A percentile compares a stretch with the other conserved stretches of the same genome.
phyloP scores from a whole-genome alignment of 1,139 yeast genomes.

The Yamadazyma triangularis region DNA sequence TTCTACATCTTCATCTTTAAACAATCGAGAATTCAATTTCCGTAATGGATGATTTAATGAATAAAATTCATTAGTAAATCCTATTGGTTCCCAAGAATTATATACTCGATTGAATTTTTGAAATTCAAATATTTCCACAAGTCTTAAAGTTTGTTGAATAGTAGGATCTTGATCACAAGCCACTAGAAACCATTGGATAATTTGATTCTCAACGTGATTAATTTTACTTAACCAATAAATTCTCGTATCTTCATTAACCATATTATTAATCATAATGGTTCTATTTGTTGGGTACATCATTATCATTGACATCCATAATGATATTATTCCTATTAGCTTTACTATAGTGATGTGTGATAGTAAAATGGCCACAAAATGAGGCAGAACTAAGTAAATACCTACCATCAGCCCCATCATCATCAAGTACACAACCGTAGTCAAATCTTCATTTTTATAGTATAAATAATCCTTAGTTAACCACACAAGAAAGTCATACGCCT shows the following conservation, averaged over 20 bases:
- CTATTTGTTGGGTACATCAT: conserved; percentile 54
- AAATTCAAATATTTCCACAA: conserved; percentile 68
- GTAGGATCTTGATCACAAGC: conserved; percentile 8
- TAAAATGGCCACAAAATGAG: conserved; percentile 27
- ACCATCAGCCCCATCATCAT: conserved; percentile 20
- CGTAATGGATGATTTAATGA: conserved; percentile 32
- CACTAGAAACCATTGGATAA: conserved; percentile 8
- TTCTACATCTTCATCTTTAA: conserved; percentile 12
- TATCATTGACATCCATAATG: conserved; percentile 50
- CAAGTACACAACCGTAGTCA: conserved; percentile 53
- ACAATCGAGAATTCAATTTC: conserved; percentile 9
- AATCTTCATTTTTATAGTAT: conserved; percentile 60
- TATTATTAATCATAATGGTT: conserved; percentile 36
- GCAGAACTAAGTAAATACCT: conserved; percentile 27
- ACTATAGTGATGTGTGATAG: conserved; percentile 17
- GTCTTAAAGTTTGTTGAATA: conserved; percentile 16
- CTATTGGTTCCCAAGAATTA: conserved; percentile 57
- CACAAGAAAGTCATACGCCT: conserved; percentile 55
- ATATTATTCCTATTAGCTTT: conserved; percentile 30
- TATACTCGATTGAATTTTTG: conserved; percentile 49
- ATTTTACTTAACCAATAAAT: conserved; percentile 42
- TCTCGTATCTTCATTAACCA: conserved; percentile 61
- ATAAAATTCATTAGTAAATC: conserved; percentile 53
- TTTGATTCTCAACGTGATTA: conserved; percentile 37
- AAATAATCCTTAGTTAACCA: conserved; percentile 53